Conservation (phyloP, 225 moss, liverwort and hornwort species). For the Marchantia paleacea region DNA sequence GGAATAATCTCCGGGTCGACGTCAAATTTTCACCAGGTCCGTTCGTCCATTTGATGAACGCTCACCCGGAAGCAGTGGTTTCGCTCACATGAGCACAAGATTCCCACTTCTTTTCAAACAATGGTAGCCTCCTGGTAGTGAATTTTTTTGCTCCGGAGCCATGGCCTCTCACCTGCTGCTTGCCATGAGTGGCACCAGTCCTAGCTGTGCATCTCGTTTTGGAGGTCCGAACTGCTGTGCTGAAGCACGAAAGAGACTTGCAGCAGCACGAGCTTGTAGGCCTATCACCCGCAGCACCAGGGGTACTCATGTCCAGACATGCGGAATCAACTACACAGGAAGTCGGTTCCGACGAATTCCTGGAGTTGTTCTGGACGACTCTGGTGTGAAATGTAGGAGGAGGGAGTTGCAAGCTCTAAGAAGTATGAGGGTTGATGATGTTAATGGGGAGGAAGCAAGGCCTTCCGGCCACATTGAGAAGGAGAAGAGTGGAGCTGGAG, state of each 20-base stretch:
- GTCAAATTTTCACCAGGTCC: not conserved
- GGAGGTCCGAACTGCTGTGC: no score
- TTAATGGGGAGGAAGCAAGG: not conserved
- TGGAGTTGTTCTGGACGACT: not conserved
- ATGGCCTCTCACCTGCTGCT: not conserved
- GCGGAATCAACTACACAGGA: not conserved
- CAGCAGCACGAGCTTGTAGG: not conserved
- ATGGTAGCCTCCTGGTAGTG: no score
- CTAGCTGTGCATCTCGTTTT: not conserved
- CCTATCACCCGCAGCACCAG: not conserved
- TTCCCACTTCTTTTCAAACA: not conserved
- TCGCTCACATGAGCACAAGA: no score
- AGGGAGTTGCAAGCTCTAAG: not conserved
- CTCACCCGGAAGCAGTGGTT: not conserved
- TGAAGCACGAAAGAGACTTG: not conserved
- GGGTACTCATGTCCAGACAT: not conserved
- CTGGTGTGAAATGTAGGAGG: not conserved
- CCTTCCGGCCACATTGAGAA: not conserved
- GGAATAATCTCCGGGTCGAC: not conserved
- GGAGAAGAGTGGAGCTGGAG: not conserved
- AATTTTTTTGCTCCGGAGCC: not conserved
- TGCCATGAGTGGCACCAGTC: not conserved
- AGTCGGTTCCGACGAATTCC: not conserved
- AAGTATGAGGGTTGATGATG: not conserved
- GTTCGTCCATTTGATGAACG: not conserved